Evolutionary conservation across 148 eudicot genomes (phyloP), one percentile per base, ranked within the genome.

Genomic region (Tetragonia tetragonoides): DNA sequence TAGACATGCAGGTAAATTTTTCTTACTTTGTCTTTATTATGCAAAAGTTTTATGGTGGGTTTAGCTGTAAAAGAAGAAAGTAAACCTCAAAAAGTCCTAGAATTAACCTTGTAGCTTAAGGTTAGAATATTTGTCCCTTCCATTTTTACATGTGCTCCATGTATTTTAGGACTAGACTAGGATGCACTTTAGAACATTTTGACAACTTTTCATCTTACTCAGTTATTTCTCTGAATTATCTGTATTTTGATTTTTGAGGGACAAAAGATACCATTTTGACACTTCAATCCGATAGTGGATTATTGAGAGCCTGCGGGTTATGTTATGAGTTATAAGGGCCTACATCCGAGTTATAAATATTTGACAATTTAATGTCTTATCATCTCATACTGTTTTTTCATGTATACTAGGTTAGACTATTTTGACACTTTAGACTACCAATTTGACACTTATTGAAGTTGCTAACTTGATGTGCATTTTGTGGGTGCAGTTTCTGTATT

Each of bases 1-100:
- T 73, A 88, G 88, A 56, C 98, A 94, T 90, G 98, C 98, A 70
- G 98, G 98, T 94, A 87, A 37, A 16, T 39, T n/a, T 2, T 0
- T 17, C 9, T 3, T 1, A 5, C 64, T 17, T 57, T 5, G 6
- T 57, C 18, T 16, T 74, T 42, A 20, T 49, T 12, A 3, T 65
- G 68, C 68, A 34, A 37, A 24, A 40, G 34, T 65, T 12, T 64
- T 34, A 64, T 2, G 11, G 39, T 62, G 66, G 40, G 67, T 64
- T 64, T 64, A 28, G 38, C 10, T 38, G 37, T 64, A 64, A 34
- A 65, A 65, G 15, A 23, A 10, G 51, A 47, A 82, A 61, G 51
- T 47, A 44, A 62, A 15, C 75, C 14, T 6, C 53, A 17, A 59
- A 49, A 70, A 47, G 39, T 14, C 18, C 4, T 21, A 47, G 16